Conservation (phyloP, 148 eudicot species). For the Cornus controversa region DNA sequence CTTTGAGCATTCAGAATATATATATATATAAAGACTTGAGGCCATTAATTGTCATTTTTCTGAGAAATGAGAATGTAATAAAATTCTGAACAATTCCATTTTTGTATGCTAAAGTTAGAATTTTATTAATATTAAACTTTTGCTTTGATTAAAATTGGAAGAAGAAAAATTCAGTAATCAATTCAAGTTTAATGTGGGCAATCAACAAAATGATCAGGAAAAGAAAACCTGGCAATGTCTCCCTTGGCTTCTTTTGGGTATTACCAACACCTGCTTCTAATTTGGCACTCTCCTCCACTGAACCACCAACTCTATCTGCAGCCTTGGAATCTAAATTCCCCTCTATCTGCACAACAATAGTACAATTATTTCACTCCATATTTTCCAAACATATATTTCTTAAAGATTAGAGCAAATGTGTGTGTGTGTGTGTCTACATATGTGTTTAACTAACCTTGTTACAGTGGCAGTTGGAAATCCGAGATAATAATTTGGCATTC, state of each 20-base stretch:
- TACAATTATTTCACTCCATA: background rate
- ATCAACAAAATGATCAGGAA: background rate
- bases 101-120: too few species aligned
- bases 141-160: background rate
- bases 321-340: slow-evolving; percentile 20
- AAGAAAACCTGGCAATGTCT: slow-evolving; percentile 22
- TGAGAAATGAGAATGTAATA: background rate
- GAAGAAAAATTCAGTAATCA: too few species aligned
- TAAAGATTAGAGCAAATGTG: background rate
- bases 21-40: too few species aligned
- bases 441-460: slow-evolving; percentile 39
- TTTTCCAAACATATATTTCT: background rate
- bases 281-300: slow-evolving; percentile 18
- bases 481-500: slow-evolving; percentile 52
- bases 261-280: slow-evolving; percentile 13
- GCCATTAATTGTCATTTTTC: background rate
- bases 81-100: background rate
- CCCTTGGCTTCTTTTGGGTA: slow-evolving; percentile 10
- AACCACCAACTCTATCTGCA: slow-evolving; percentile 13
- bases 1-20: too few species aligned
- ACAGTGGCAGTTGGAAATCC: slow-evolving; percentile 54
- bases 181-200: background rate
- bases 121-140: too few species aligned
- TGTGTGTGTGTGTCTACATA: background rate
- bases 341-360: slow-evolving; percentile 33